phyloP scores from a whole-genome alignment of 73 alveolate genomes.

The Tetrahymena elliotti region DNA sequence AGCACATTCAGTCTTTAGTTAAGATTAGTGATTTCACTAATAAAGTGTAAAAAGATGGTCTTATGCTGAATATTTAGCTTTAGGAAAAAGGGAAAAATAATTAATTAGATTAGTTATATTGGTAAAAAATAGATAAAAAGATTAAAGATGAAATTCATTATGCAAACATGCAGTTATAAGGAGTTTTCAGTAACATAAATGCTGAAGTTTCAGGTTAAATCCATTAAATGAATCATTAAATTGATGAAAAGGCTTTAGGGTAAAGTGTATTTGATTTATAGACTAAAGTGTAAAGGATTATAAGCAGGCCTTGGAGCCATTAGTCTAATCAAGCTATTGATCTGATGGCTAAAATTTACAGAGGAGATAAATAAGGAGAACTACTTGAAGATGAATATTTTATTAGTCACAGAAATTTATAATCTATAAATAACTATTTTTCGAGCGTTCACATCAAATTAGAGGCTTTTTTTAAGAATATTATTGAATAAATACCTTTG shows the following conservation, averaged over 20 bases:
- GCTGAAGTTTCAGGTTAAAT: not conserved
- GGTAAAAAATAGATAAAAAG: not conserved
- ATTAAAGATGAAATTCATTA: not conserved
- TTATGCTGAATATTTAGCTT: not conserved
- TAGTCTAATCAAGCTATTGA: not conserved
- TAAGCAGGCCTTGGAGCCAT: not conserved
- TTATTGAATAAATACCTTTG: not conserved
- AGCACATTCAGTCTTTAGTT: not conserved
- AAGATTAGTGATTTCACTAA: not conserved
- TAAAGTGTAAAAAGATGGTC: not conserved
- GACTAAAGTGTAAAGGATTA: not conserved
- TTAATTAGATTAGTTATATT: not conserved
- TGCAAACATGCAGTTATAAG: not conserved
- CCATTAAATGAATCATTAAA: not conserved
- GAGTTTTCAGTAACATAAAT: not conserved
- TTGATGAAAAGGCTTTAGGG: not conserved
- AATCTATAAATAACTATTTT: not conserved
- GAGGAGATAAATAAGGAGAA: not conserved
- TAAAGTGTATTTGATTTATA: not conserved
- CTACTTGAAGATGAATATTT: not conserved
- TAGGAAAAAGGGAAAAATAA: not conserved
- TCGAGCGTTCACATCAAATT: not conserved
- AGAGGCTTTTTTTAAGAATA: not conserved
- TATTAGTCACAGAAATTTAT: not conserved
- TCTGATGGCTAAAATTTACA: not conserved